Base-by-base conservation (phyloP, 805 yeast genomes). In the Metschnikowia anglica region DNA sequence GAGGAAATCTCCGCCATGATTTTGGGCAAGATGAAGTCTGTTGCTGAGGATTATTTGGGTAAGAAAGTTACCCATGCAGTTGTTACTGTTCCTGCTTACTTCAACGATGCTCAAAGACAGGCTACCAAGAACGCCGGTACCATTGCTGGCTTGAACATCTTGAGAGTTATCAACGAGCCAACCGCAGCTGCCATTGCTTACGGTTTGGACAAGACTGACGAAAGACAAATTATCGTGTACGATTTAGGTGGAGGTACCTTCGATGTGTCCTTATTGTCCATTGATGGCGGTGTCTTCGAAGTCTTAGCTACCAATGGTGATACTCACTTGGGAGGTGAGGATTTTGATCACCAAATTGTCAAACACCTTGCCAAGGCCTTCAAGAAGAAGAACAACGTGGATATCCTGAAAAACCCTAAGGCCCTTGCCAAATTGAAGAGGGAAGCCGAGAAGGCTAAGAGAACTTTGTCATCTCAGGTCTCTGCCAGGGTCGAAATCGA, bases 1-100 rank as follows among this genome's bases (percentile, higher is more conserved):
- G 96, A 90, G 76, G 97, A 90, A 77, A 81, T 90, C 60, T 85
- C 95, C 35, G 87, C 96, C 43, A 90, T 90, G 97, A 85, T 89
- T 53, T 76, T 89, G 63, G 73, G 79, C 64, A 89, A 89, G 76
- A 85, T 85, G 93, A 88, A 81, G 76, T 49, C 51, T n/a, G 52
- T 52, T 23, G 56, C 56, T 32, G 57, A 53, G 38, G 55, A 49
- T 34, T 53, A 53, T 48, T 45, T 53, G 49, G 57, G 57, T 29
- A 53, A 49, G 44, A 53, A 49, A 38, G 57, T 51, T 33, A 53
- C 55, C 34, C 55, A 53, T 31, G 57, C 57, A 17, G 57, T 53
- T 33, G 57, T 53, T 45, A 53, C 57, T 25, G 52, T 48, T 10
- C 57, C 57, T 10, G 57, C 57, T 12, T 53, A 53, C 54, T 53